Evolutionary conservation across 768 basidiomycete species (phyloP).

Genomic region (Lenzites betulinus): DNA sequence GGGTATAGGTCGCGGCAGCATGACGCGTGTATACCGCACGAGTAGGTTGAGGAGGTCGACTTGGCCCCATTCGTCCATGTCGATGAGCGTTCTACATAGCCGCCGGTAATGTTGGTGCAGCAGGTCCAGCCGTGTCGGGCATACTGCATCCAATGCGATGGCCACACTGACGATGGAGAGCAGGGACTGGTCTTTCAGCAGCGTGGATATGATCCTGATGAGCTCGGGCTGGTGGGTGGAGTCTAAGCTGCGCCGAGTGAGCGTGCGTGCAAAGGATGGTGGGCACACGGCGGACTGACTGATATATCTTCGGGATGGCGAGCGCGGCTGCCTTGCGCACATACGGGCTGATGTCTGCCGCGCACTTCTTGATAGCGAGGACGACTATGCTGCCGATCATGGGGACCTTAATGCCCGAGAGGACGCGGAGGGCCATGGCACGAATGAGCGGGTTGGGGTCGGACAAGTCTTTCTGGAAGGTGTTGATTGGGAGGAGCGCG

Average conservation of each 20-base stretch:
- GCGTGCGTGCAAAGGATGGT: conserved; percentile 14
- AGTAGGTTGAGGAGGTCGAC: conserved; percentile 77
- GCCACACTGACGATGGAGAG: conserved; percentile 86
- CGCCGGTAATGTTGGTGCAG: conserved; percentile 88
- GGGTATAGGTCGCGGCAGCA: conserved; percentile 68
- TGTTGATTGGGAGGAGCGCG: conserved; percentile 94
- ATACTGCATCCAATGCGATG: conserved; percentile 82
- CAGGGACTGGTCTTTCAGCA: conserved; percentile 76
- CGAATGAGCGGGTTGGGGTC: conserved; percentile 93
- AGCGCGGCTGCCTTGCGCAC: conserved; percentile 92
- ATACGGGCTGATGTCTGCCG: conserved; percentile 89
- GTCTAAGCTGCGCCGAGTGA: conserved; percentile 60
- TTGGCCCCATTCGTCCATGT: conserved; percentile 98
- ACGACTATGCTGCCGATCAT: conserved; percentile 86
- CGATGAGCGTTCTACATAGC: conserved; percentile 79
- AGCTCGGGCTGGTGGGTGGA: conserved; percentile 69
- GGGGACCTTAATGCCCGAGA: conserved; percentile 88
- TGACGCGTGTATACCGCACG: conserved; percentile 77
- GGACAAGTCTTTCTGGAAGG: conserved; percentile 94
- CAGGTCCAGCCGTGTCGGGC: conserved; percentile 83
- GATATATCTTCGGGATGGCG: conserved; percentile 84
- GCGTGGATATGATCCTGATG: conserved; percentile 63
- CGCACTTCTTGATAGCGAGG: conserved; percentile 89
- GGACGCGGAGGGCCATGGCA: conserved; percentile 92
- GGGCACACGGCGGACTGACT: conserved; percentile 45